Base-by-base conservation (phyloP, 2,329 filamentous ascomycete genomes). In the Diaporthe citriasiana region DNA sequence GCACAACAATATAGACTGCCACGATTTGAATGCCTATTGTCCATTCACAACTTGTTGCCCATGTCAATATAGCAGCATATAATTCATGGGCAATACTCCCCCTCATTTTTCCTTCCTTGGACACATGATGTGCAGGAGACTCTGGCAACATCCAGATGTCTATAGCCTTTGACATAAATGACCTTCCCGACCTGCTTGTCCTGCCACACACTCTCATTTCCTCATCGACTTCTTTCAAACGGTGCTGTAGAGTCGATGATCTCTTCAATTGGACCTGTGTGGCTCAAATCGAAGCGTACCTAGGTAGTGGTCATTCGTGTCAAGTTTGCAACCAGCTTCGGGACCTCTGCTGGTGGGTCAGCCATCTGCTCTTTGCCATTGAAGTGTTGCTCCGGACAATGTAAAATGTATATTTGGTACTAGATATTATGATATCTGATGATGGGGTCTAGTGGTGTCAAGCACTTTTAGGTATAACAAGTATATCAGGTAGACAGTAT, bases 291-390 rank as follows among this genome's bases (percentile, higher is more conserved):
- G 55, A 33, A 38, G 33, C 22, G n/a, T n/a, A n/a, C n/a, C 22
- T 33, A 59, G 33, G 40, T 33, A 33, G n/a, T n/a, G n/a, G n/a
- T 59, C 55, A 12, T 59, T 33, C 55, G 40, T 38, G 33, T 40
- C 55, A n/a, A 57, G 2, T 30, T 59, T 59, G 33, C 22, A 59
- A 10, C 33, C 55, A 59, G 55, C 55, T 33, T 59, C 40, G 55
- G 40, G 38, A 33, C 55, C 55, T 35, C 53, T 57, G 33, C 12
- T 27, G 17, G 17, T 9, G 53, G 53, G 27, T 57, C 53, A 57
- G 53, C 17, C 53, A n/a, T 19, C 19, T n/a, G 53, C 53, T n/a
- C 19, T 17, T 4, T 9, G 35, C 13, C 30, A 3, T 19, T 25
- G 22, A 55, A 55, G 13, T 17, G 17, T 25, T 55, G 7, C 45